Percentiles rank a stretch among this genome's conserved stretches.
Evolutionary conservation across 2,329 filamentous ascomycete genomes (phyloP).

Genomic region (Metarhizium anisopliae): DNA sequence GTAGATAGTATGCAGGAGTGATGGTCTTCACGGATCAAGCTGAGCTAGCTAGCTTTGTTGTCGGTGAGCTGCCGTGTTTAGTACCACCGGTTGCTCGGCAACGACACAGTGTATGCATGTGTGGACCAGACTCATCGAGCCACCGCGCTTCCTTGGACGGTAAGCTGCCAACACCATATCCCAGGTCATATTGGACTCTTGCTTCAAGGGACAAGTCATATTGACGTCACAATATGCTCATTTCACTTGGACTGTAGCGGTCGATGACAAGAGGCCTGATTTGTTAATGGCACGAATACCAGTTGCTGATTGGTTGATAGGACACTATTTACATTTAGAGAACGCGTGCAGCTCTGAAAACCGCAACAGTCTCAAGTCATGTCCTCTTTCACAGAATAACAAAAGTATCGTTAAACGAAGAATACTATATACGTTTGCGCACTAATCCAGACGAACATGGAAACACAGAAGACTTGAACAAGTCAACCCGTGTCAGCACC

Average conservation of each 20-base stretch:
- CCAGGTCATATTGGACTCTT: too few species aligned
- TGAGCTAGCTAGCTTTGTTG: conserved; percentile 7
- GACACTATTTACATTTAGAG: too few species aligned
- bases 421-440: background rate
- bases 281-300: too few species aligned
- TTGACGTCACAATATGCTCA: too few species aligned
- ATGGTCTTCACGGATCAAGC: background rate
- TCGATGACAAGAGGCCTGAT: too few species aligned
- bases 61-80: background rate
- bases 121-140: too few species aligned
- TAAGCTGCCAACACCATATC: too few species aligned
- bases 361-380: too few species aligned
- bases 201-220: too few species aligned
- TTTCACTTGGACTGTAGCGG: too few species aligned
- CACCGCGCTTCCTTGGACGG: background rate
- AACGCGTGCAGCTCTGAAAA: too few species aligned
- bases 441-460: background rate
- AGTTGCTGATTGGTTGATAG: too few species aligned
- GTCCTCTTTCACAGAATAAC: background rate
- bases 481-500: background rate
- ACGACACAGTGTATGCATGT: conserved; percentile 4
- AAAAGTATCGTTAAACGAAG: background rate
- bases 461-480: background rate
- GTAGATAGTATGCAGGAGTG: conserved; percentile 4
- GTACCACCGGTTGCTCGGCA: conserved; percentile 9